Base-by-base conservation (phyloP, 148 eudicot genomes). In the Diospyros kaki region DNA sequence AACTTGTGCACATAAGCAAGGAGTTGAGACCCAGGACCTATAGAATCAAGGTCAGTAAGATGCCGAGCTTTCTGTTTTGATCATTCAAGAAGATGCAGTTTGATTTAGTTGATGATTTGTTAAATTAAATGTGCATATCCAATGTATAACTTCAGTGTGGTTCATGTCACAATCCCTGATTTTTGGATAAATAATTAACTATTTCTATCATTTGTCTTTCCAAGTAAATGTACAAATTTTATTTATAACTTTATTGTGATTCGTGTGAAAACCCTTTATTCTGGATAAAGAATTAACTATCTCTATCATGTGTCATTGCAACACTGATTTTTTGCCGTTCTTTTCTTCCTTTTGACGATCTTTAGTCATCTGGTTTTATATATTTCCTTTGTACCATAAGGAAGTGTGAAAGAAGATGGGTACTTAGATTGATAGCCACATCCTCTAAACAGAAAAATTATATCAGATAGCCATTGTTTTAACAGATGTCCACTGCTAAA, bases 11-110 rank as follows among this genome's bases (percentile, higher is more conserved):
- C 51, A 82, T 96, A 38, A 80, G 76, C 62, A 96, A 89, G 87
- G 98, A 91, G 87, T 81, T 96, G 82, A 96, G 85, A 79, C 99
- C 99, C 1, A 93, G 98, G 79, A 96, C 99, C 0, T 96, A 89
- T 64, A 86, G 99, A 81, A 85, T 96, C 73, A 93, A 93, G 90
- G 99, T 93, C 61, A 74, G 87, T 73, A 43, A 48, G n/a, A 66
- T 15, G 2, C 3, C 41, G 1, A 73, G 5, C n/a, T 66, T 72
- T 48, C 39, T 53, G 28, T 45, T 41, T 71, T 63, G 61, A n/a
- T 77, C 28, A 69, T 41, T 41, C 28, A 38, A 48, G 2, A 45
- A n/a, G 53, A 43, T 58, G 1, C 65, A 44, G 18, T 42, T 39
- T 50, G 62, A 65, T 40, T 74, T 51, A 14, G 54, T 28, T 55